A percentile compares a stretch with the other conserved stretches of the same genome.
Conservation (phyloP, 495 filamentous ascomycete genomes). For the Xylaria grammica region DNA sequence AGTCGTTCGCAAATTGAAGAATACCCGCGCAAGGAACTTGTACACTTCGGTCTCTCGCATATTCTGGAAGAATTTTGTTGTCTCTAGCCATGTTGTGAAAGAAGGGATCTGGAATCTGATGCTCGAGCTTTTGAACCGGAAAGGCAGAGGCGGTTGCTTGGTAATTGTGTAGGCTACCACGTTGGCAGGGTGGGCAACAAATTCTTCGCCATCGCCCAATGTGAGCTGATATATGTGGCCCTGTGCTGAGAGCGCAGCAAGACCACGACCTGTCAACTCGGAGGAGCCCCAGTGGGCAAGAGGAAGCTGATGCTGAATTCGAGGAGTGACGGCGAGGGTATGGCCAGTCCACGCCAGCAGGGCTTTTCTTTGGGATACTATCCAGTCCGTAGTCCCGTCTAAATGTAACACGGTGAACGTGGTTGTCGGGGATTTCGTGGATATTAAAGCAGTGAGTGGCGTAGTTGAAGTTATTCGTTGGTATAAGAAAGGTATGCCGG, state of each 20-base stretch:
- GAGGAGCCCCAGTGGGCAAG: conserved; percentile 91
- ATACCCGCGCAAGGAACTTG: conserved; percentile 62
- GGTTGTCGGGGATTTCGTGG: conserved; percentile 80
- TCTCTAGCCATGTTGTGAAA: conserved; percentile 55
- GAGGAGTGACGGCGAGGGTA: conserved; percentile 75
- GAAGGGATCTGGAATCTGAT: conserved; percentile 81
- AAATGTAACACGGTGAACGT: conserved; percentile 87
- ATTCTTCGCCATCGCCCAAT: conserved; percentile 79
- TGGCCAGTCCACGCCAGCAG: conserved; percentile 96
- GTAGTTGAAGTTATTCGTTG: conserved; percentile 85
- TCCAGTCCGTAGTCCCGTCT: conserved; percentile 96
- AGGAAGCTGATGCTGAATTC: conserved; percentile 73
- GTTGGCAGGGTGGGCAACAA: conserved; percentile 84
- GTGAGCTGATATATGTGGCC: conserved; percentile 87
- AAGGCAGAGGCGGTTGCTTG: conserved; percentile 74
- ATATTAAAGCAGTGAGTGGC: conserved; percentile 83
- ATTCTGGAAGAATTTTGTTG: conserved; percentile 70
- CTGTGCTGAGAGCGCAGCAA: conserved; percentile 80
- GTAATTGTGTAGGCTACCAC: conserved; percentile 86
- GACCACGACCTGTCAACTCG: conserved; percentile 80
- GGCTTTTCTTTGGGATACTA: conserved; percentile 81
- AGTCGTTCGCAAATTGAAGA: conserved; percentile 74
- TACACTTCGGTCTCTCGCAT: conserved; percentile 73
- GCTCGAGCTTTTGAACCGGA: conserved; percentile 79
- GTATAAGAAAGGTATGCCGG: conserved; percentile 93